Base-by-base conservation (phyloP, 2,329 filamentous ascomycete genomes). In the Trichoderma asperellum region DNA sequence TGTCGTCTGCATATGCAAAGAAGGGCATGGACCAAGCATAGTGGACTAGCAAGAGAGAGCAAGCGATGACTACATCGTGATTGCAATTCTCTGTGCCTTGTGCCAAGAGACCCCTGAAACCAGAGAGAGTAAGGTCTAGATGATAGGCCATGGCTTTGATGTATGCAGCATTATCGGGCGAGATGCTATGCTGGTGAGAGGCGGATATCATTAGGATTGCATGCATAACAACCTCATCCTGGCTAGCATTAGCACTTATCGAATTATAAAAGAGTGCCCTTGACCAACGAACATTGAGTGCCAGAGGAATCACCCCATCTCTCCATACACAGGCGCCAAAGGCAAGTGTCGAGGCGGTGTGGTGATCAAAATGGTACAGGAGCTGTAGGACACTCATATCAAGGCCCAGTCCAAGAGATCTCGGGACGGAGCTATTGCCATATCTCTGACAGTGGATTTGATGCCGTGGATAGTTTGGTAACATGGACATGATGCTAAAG, bases 21-120 rank as follows among this genome's bases (percentile, higher is more conserved):
- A 65, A 69, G 6, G 68, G 68, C 49, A 65, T 65, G 4, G 68
- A 69, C 68, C 68, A 69, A 37, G 68, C 68, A 29, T 66, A 69
- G 29, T 69, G 68, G 4, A 69, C 53, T 12, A 69, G 55, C 11
- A 69, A n/a, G 4, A 69, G 34, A 18, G 60, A 52, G 32, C 67
- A 69, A 18, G 68, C 61, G 11, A 69, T 57, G 16, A 69, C 32
- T 2, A 69, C 55, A 18, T 69, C 68, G 3, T 56, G 55, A 34
- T 69, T 35, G 24, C 56, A 64, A 11, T 52, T 37, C 16, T 65
- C 68, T 24, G 55, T 52, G 29, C 59, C 49, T 43, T 58, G 49
- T 16, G 60, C 57, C 43, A 69, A 24, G 8, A 66, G 24, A 27
- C 57, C 52, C 4, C 68, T 52, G 24, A 69, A 69, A 37, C 68